Evolutionary conservation across 768 basidiomycete genomes (phyloP).

Genomic region (Suillus subluteus): DNA sequence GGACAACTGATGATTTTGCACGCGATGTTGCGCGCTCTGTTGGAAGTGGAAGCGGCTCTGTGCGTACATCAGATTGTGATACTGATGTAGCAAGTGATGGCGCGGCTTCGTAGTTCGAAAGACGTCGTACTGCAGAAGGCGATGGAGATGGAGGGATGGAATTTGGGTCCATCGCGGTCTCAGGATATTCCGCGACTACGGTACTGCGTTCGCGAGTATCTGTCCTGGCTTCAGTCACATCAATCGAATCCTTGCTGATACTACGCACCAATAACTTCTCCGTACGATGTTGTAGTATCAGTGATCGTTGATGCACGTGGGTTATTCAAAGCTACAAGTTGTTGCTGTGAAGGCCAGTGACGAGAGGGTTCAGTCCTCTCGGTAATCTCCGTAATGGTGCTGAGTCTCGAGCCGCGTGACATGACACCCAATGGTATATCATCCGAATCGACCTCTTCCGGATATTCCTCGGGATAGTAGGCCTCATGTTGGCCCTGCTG

Average conservation of each 20-base stretch:
- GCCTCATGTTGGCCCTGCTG: conserved; percentile 52
- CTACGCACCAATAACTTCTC: conserved; percentile 59
- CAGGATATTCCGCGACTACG: conserved; percentile 14
- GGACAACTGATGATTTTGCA: conserved; percentile 46
- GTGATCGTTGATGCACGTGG: conserved; percentile 41
- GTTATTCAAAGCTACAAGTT: conserved; percentile 41
- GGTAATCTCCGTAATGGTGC: conserved; percentile 69
- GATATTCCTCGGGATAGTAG: conserved; percentile 27
- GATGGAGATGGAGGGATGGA: conserved; percentile 68
- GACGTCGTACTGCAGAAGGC: conserved; percentile 61
- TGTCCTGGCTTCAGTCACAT: conserved; percentile 18
- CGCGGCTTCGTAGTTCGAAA: conserved; percentile 60
- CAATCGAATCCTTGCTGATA: background rate
- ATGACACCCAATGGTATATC: conserved; percentile 39
- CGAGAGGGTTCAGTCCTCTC: conserved; percentile 65
- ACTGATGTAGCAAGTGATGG: conserved; percentile 55
- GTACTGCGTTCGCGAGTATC: conserved; percentile 19
- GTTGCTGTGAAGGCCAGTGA: conserved; percentile 47
- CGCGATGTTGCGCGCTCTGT: conserved; percentile 40
- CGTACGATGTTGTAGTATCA: conserved; percentile 60
- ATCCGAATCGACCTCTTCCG: conserved; percentile 26
- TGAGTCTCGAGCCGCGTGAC: conserved; percentile 45
- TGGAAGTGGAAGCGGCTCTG: conserved; percentile 16
- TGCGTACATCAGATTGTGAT: conserved; percentile 33
- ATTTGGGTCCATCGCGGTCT: conserved; percentile 51